Percentiles rank a stretch among this genome's conserved stretches.
Conservation (phyloP, 2,329 filamentous ascomycete genomes). For the Dryadomyces sulphureus region DNA sequence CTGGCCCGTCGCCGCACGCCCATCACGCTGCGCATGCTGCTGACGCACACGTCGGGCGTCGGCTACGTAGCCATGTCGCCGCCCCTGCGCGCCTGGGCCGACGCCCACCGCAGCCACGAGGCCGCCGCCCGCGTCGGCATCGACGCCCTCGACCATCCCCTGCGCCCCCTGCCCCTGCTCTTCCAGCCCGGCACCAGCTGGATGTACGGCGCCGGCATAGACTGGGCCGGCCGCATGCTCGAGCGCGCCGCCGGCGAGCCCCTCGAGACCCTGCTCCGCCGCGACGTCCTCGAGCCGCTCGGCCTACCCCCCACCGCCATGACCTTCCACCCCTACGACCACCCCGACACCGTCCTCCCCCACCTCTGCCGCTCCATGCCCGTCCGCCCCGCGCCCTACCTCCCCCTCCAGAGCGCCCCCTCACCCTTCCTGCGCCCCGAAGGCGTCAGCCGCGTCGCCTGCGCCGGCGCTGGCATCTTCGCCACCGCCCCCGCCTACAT, state of each 20-base stretch:
- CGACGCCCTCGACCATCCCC: slow-evolving; percentile 5
- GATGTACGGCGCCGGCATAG: slow-evolving; percentile 10
- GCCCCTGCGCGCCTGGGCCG: slow-evolving; percentile 3
- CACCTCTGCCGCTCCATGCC: slow-evolving; percentile 9
- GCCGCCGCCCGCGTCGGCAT: background rate
- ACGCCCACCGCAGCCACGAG: background rate
- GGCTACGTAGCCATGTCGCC: slow-evolving; percentile 10
- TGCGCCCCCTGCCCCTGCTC: slow-evolving; percentile 8
- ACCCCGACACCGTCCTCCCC: slow-evolving; percentile 3
- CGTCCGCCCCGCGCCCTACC: slow-evolving; percentile 7
- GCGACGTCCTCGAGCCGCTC: slow-evolving; percentile 9
- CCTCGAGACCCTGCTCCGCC: slow-evolving; percentile 8
- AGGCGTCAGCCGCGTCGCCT: background rate
- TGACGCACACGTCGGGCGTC: slow-evolving; percentile 9
- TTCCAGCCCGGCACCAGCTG: slow-evolving; percentile 11
- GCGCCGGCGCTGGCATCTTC: slow-evolving; percentile 22
- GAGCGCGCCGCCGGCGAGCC: slow-evolving; percentile 4
- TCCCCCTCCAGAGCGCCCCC: slow-evolving; percentile 6
- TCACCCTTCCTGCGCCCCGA: background rate
- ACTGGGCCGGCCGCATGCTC: slow-evolving; percentile 10
- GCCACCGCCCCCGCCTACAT: slow-evolving; percentile 25
- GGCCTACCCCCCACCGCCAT: slow-evolving; percentile 7
- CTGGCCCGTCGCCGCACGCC: slow-evolving; percentile 3
- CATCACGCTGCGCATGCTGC: slow-evolving; percentile 10
- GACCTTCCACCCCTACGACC: slow-evolving; percentile 9